Evolutionary conservation across 164 flowering plant genomes (phyloP).

Genomic region (Vitis amurensis): DNA sequence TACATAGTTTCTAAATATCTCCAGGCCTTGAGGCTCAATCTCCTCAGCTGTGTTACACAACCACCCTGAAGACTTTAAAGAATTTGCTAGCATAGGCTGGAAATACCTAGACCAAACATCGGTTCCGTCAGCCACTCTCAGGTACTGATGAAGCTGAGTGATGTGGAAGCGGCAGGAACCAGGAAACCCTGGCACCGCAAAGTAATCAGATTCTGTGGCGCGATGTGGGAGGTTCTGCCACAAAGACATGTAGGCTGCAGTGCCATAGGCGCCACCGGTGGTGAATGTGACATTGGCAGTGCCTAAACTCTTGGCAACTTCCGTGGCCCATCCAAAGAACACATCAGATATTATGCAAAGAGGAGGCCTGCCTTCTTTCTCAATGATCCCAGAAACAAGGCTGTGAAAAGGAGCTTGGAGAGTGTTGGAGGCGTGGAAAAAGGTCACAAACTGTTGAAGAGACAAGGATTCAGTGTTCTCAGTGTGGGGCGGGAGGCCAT

Average conservation of each 20-base stretch:
- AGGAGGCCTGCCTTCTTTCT: conserved; percentile 20
- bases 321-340: conserved; percentile 34
- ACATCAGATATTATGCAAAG: conserved; percentile 36
- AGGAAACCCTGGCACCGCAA: conserved; percentile 31
- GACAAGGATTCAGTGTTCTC: conserved; percentile 39
- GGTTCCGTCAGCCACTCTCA: conserved; percentile 34
- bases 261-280: conserved; percentile 41
- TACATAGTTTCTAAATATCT: conserved; percentile 9
- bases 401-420: conserved; percentile 20
- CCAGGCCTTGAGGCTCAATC: conserved; percentile 30
- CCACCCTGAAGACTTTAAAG: conserved; percentile 26
- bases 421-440: conserved; percentile 14
- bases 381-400: conserved; percentile 7
- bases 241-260: conserved; percentile 23
- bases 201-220: conserved; percentile 3
- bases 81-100: conserved; percentile 19
- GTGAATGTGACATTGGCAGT: conserved; percentile 17
- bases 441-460: conserved; percentile 11
- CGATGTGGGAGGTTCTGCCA: conserved; percentile 41
- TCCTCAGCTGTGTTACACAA: conserved; percentile 35
- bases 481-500: conserved; percentile 32
- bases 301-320: conserved; percentile 23
- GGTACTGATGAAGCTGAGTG: conserved; percentile 21
- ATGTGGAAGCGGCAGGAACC: conserved; percentile 12
- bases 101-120: conserved; percentile 39